A percentile compares a stretch with the other conserved stretches of the same genome.
phyloP scores from a whole-genome alignment of 75 land plant species.

The Sequoiadendron giganteum region DNA sequence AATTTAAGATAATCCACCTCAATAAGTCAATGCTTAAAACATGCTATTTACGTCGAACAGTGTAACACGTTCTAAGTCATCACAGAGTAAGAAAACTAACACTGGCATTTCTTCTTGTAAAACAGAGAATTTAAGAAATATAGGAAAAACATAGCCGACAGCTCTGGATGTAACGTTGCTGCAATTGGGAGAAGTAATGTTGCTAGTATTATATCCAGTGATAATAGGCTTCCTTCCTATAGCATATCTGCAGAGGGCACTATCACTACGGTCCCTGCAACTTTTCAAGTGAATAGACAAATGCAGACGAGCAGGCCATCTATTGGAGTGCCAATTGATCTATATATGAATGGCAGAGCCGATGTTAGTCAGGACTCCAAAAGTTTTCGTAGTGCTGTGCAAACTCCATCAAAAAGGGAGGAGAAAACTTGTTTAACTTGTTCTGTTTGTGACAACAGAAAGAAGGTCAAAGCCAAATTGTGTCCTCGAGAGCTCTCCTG shows the following conservation, averaged over 20 bases:
- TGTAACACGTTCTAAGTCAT: too few relatives aligned
- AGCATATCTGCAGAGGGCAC: background rate
- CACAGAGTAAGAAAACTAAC: background rate
- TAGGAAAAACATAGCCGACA: background rate
- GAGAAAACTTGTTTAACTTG: background rate
- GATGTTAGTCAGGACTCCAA: background rate
- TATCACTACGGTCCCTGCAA: background rate
- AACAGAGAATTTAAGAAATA: background rate
- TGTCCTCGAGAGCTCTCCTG: background rate
- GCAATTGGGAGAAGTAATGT: background rate
- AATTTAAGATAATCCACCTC: too few relatives aligned
- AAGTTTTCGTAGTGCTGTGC: background rate
- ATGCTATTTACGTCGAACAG: too few relatives aligned
- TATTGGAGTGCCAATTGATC: background rate
- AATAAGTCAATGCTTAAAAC: too few relatives aligned
- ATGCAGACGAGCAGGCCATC: background rate
- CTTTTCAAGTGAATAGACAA: background rate
- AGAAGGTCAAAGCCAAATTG: background rate
- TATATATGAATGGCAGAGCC: background rate
- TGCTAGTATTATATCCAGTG: background rate
- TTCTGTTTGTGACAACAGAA: background rate
- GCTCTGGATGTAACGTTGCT: background rate
- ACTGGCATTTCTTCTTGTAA: background rate
- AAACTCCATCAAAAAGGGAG: background rate
- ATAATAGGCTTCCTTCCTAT: background rate